phyloP scores from a whole-genome alignment of 306 rosid genomes.

The Inga leiocalycina region DNA sequence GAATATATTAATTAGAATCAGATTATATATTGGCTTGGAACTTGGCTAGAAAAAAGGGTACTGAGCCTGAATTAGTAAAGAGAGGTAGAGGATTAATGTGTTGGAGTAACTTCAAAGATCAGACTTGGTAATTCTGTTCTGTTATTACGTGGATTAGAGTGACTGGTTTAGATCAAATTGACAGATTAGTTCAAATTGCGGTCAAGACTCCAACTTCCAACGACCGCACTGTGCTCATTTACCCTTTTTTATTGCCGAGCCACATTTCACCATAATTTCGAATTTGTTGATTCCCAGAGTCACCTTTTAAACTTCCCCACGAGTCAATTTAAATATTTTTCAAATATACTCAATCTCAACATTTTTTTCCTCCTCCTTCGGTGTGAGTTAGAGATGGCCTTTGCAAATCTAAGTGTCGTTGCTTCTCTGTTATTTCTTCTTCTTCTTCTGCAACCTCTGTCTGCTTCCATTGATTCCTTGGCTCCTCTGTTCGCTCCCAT shows the following conservation, averaged over 20 bases:
- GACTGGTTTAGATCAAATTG: slow-evolving; percentile 6
- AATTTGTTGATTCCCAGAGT: background rate
- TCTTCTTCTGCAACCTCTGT: slow-evolving; percentile 38
- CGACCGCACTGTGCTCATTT: slow-evolving; percentile 29
- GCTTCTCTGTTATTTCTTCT: slow-evolving; percentile 42
- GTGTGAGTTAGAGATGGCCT: slow-evolving; percentile 51
- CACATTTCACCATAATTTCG: slow-evolving; percentile 27
- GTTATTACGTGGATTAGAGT: slow-evolving; percentile 5
- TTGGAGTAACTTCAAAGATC: background rate
- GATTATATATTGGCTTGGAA: background rate
- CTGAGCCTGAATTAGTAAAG: background rate
- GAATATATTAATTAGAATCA: background rate
- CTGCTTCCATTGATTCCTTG: slow-evolving; percentile 43
- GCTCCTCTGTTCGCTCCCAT: slow-evolving; percentile 68
- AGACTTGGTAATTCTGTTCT: background rate
- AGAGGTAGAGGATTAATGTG: background rate
- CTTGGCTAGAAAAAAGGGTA: background rate
- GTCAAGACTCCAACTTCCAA: slow-evolving; percentile 39
- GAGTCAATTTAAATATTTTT: background rate
- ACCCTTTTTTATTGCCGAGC: background rate
- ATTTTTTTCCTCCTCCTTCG: background rate
- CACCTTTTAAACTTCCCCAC: slow-evolving; percentile 3
- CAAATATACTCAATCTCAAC: background rate
- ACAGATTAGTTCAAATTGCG: background rate
- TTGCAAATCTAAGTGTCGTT: slow-evolving; percentile 11